A percentile compares a stretch with the other conserved stretches of the same genome.
phyloP scores from a whole-genome alignment of 2,329 filamentous ascomycete genomes.

The Paramyrothecium sp. region DNA sequence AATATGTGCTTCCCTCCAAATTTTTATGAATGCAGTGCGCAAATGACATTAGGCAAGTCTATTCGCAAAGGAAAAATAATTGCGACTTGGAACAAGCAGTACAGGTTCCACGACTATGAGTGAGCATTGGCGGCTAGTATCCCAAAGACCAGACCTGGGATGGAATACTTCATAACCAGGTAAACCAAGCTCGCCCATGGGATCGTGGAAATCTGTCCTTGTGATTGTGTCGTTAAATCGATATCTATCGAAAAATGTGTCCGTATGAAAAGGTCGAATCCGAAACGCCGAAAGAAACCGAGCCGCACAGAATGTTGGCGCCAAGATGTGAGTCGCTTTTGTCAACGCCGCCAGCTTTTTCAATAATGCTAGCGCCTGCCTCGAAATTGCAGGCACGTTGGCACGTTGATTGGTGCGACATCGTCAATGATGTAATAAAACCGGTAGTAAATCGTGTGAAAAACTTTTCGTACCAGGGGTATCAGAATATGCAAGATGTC shows the following conservation, averaged over 20 bases:
- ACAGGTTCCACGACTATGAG: too few species aligned
- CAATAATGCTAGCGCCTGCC: too few species aligned
- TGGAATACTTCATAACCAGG: too few species aligned
- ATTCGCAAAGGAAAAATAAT: background rate
- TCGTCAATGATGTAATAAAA: background rate
- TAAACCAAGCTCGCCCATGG: too few species aligned
- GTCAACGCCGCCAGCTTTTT: background rate
- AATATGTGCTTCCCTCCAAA: too few species aligned
- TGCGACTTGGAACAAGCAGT: background rate
- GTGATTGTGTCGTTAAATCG: background rate
- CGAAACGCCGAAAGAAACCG: background rate
- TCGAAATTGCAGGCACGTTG: background rate
- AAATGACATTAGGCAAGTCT: background rate
- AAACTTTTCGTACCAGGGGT: conserved; percentile 36
- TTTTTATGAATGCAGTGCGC: background rate
- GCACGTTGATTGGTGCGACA: background rate
- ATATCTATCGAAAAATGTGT: background rate
- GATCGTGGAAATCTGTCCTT: too few species aligned
- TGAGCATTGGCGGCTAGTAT: too few species aligned
- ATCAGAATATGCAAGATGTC: conserved; percentile 35
- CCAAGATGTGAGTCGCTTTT: background rate
- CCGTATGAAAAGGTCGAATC: background rate
- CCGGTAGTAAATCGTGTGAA: conserved; percentile 11
- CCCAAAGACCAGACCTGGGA: too few species aligned
- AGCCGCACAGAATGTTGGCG: background rate